A percentile compares a stretch with the other conserved stretches of the same genome.
phyloP scores from a whole-genome alignment of 495 filamentous ascomycete species.

The Neurospora discreta region DNA sequence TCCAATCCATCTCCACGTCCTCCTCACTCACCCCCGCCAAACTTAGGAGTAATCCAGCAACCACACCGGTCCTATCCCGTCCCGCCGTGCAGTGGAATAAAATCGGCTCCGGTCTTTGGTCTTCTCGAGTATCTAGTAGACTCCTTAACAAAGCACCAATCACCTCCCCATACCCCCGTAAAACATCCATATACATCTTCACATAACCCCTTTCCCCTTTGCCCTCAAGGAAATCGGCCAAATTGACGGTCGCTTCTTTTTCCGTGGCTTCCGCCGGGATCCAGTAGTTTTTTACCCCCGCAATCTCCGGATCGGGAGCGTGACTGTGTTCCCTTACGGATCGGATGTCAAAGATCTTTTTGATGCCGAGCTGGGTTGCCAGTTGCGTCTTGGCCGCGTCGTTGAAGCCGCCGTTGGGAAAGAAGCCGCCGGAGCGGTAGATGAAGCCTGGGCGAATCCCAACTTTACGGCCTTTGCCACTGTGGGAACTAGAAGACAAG shows the following conservation, averaged over 20 bases:
- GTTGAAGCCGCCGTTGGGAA: conserved; percentile 16
- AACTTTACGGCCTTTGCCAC: not conserved
- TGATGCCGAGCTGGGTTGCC: conserved; percentile 21
- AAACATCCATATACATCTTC: conserved; percentile 29
- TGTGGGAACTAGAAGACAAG: conserved; percentile 3
- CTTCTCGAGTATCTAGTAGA: conserved; percentile 26
- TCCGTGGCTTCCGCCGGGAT: conserved; percentile 11
- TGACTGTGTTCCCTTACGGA: conserved; percentile 23
- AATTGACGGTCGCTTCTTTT: conserved; percentile 19
- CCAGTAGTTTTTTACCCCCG: conserved; percentile 32
- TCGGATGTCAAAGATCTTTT: conserved; percentile 34
- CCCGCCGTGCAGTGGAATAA: conserved; percentile 47
- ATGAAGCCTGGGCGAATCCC: conserved; percentile 30
- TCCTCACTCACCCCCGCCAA: conserved; percentile 38
- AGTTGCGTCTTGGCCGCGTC: conserved; percentile 26
- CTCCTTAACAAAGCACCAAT: conserved; percentile 25
- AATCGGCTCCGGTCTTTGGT: conserved; percentile 23
- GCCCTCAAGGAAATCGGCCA: conserved; percentile 28
- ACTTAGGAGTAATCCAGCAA: conserved; percentile 44
- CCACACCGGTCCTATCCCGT: conserved; percentile 53
- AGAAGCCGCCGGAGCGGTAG: conserved; percentile 42
- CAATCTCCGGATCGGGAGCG: conserved; percentile 27
- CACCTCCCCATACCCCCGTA: conserved; percentile 1
- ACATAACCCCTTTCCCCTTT: conserved; percentile 29
- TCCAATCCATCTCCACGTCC: conserved; percentile 40